Conservation (phyloP, 2,329 filamentous ascomycete species). For the Alternaria ethzedia region DNA sequence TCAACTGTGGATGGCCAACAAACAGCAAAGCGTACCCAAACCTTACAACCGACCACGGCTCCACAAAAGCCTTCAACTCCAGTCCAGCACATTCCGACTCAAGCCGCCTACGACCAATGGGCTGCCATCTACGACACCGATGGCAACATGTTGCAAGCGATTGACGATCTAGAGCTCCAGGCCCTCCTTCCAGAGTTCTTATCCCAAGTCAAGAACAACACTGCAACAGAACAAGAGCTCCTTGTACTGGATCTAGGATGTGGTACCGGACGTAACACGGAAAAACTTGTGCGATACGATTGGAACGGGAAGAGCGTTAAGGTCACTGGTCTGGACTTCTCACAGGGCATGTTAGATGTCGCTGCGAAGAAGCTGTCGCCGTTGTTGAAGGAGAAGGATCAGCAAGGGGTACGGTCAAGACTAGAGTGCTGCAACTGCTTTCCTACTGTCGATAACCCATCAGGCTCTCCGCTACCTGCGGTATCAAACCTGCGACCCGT, state of each 20-base stretch:
- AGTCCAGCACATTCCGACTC: slow-evolving; percentile 47
- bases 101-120: slow-evolving; percentile 59
- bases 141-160: slow-evolving; percentile 69
- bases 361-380: slow-evolving; percentile 51
- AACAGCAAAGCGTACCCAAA: slow-evolving; percentile 24
- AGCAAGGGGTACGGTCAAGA: background rate
- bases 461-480: slow-evolving; percentile 30
- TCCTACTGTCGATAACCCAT: slow-evolving; percentile 21
- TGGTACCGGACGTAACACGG: slow-evolving; percentile 69
- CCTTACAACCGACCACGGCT: background rate
- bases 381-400: background rate
- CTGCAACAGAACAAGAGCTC: slow-evolving; percentile 17
- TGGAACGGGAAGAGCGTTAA: slow-evolving; percentile 34
- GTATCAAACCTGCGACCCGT: slow-evolving; percentile 28
- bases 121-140: slow-evolving; percentile 67
- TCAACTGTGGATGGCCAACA: slow-evolving; percentile 28
- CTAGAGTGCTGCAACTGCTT: slow-evolving; percentile 43
- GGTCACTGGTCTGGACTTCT: slow-evolving; percentile 64
- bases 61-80: slow-evolving; percentile 14
- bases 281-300: slow-evolving; percentile 54
- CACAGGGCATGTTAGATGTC: slow-evolving; percentile 62
- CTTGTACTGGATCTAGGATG: slow-evolving; percentile 68
- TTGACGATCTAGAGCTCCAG: slow-evolving; percentile 65
- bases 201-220: slow-evolving; percentile 25
- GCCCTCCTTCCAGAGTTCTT: slow-evolving; percentile 59